Evolutionary conservation across 225 moss, liverwort and hornwort genomes (phyloP).

Genomic region (Physcomitrellopsis africana): DNA sequence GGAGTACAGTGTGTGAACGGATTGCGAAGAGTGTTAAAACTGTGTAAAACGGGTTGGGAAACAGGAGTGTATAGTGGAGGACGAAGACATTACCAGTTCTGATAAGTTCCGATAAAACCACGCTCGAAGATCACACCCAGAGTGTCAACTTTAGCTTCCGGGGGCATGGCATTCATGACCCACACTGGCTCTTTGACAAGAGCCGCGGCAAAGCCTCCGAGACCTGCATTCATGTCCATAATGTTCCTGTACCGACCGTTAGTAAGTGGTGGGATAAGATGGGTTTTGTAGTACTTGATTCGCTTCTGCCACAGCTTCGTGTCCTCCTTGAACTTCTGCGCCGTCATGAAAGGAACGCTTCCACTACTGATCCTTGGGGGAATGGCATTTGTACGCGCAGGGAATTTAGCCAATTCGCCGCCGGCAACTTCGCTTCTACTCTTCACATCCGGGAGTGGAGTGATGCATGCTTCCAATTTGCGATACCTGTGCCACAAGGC

Average conservation of each 20-base stretch:
- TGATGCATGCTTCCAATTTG: slow-evolving; percentile 82
- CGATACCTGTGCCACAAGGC: slow-evolving; percentile 61
- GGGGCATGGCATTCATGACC: slow-evolving; percentile 90
- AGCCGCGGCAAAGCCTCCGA: slow-evolving; percentile 91
- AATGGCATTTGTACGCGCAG: slow-evolving; percentile 62
- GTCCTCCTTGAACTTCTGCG: slow-evolving; percentile 57
- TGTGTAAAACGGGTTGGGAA: not conserved
- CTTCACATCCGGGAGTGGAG: slow-evolving; percentile 74
- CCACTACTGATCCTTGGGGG: slow-evolving; percentile 78
- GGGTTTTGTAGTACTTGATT: slow-evolving; percentile 52
- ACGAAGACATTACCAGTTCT: slow-evolving; percentile 69
- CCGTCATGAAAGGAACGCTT: slow-evolving; percentile 61
- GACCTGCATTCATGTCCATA: slow-evolving; percentile 96
- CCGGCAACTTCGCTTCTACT: slow-evolving; percentile 64
- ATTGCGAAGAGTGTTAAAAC: not conserved
- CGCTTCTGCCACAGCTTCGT: slow-evolving; percentile 67
- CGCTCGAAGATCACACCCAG: slow-evolving; percentile 85
- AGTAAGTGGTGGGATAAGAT: slow-evolving; percentile 59
- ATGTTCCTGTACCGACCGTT: slow-evolving; percentile 75
- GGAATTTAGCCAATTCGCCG: slow-evolving; percentile 73
- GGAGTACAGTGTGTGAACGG: too few species aligned
- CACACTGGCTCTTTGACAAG: slow-evolving; percentile 69
- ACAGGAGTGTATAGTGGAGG: too few species aligned
- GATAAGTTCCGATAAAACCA: slow-evolving; percentile 91
- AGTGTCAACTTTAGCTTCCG: slow-evolving; percentile 71